Evolutionary conservation across 352 stramenopile species (phyloP).

Genomic region (Aphanomyces cochlioides): DNA sequence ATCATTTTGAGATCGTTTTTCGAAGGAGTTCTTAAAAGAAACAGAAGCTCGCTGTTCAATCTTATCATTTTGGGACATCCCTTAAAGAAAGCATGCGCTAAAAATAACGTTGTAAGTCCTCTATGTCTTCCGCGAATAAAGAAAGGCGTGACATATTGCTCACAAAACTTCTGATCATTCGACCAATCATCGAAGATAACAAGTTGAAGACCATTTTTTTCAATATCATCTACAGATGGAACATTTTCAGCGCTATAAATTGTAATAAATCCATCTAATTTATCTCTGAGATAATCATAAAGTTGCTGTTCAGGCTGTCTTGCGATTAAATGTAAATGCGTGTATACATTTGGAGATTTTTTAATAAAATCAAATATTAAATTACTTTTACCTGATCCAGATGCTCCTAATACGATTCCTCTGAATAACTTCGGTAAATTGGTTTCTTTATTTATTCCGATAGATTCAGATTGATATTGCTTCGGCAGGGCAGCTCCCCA

Average conservation of each 20-base stretch:
- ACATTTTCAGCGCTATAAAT: conserved; percentile 1
- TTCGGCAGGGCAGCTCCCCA: too few species aligned
- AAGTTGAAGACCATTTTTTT: conserved; percentile 32
- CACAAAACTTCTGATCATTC: conserved; percentile 37
- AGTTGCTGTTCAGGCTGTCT: too few species aligned
- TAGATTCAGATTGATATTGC: too few species aligned
- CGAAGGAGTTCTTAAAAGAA: conserved; percentile 36
- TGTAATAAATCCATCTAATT: too few species aligned
- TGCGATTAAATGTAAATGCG: too few species aligned
- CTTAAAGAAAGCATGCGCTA: conserved; percentile 36
- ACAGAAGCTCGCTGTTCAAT: conserved; percentile 35
- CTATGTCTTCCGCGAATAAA: conserved; percentile 37
- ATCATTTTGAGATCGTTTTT: conserved; percentile 39
- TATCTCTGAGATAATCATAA: too few species aligned
- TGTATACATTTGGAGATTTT: too few species aligned
- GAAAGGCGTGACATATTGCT: conserved; percentile 37
- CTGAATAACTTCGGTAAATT: too few species aligned
- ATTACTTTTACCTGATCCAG: too few species aligned
- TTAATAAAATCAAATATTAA: too few species aligned
- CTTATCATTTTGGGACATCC: conserved; percentile 41
- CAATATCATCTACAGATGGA: conserved; percentile 37
- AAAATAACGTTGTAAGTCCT: conserved; percentile 33
- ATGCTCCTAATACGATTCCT: too few species aligned
- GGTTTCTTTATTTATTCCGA: too few species aligned
- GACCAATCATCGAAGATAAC: conserved; percentile 39